These are phyloP conservation scores for Spiromastix sp. DNA, from an alignment of 2,329 filamentous ascomycete genomes.

Conservation along the genomic window DNA sequence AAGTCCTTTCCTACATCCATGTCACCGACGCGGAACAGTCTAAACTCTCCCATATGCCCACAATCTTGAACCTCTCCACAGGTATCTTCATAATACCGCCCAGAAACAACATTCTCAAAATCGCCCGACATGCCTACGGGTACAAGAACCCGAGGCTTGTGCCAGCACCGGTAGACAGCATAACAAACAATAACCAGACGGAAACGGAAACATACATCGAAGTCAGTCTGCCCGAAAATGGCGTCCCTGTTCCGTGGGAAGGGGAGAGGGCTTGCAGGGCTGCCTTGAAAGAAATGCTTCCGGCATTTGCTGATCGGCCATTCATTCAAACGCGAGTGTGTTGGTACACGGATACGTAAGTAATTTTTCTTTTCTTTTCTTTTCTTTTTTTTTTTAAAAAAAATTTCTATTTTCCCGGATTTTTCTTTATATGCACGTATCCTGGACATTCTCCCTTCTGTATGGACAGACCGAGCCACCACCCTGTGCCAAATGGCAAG, in stretches of 20 bases:
- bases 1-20: slow-evolving; percentile 66
- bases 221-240: slow-evolving; percentile 30
- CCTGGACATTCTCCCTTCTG: background rate
- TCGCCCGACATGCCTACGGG: slow-evolving; percentile 59
- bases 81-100: slow-evolving; percentile 49
- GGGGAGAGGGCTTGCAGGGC: slow-evolving; percentile 51
- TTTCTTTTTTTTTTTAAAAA: slow-evolving; percentile 1
- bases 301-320: slow-evolving; percentile 48
- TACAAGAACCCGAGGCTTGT: slow-evolving; percentile 41
- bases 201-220: slow-evolving; percentile 8
- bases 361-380: background rate
- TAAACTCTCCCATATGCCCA: slow-evolving; percentile 54
- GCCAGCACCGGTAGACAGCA: slow-evolving; percentile 16
- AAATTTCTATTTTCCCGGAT: background rate
- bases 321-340: slow-evolving; percentile 56
- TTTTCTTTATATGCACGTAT: slow-evolving; percentile 1
- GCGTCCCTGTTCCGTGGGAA: slow-evolving; percentile 38
- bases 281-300: slow-evolving; percentile 52
- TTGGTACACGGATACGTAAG: slow-evolving; percentile 64
- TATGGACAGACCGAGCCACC: background rate
- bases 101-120: slow-evolving; percentile 49
- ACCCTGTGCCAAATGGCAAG: background rate
- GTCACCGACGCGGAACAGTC: slow-evolving; percentile 63
- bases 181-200: slow-evolving; percentile 11
- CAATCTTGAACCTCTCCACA: slow-evolving; percentile 40